A percentile compares a stretch with the other conserved stretches of the same genome.
Evolutionary conservation across 768 basidiomycete genomes (phyloP).

Genomic region (Exidia glandulosa): DNA sequence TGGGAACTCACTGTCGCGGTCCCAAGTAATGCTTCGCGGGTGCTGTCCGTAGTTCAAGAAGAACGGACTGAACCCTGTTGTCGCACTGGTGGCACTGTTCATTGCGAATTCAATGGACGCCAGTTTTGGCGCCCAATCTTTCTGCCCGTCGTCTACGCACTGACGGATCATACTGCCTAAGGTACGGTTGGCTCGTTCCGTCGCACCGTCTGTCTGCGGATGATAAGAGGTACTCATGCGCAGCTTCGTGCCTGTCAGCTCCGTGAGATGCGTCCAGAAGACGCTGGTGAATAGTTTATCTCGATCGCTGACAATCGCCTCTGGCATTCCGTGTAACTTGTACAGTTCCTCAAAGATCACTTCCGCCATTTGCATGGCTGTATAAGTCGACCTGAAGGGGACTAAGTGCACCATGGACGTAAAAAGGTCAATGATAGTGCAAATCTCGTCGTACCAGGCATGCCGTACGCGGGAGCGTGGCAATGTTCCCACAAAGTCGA

Average conservation of each 20-base stretch:
- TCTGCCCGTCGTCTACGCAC: conserved; percentile 18
- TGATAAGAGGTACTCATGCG: conserved; percentile 26
- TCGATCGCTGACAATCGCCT: conserved; percentile 19
- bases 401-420: conserved; percentile 6
- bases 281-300: conserved; percentile 22
- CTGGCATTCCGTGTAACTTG: conserved; percentile 10
- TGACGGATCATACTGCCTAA: conserved; percentile 24
- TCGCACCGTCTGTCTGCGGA: no score
- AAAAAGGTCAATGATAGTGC: conserved; percentile 5
- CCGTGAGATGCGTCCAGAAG: conserved; percentile 19
- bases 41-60: conserved; percentile 20
- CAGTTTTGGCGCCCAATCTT: conserved; percentile 9
- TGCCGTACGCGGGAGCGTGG: no score
- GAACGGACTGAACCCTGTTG: conserved; percentile 22
- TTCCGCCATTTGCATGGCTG: conserved; percentile 4
- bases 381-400: neutral
- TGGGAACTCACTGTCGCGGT: conserved; percentile 2
- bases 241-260: conserved; percentile 16
- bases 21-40: conserved; percentile 9
- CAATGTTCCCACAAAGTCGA: no score
- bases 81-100: conserved; percentile 17
- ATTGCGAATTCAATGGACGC: conserved; percentile 19
- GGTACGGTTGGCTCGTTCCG: conserved; percentile 8
- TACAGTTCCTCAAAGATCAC: conserved; percentile 1
- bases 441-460: no score